Base-by-base conservation (phyloP, 1,139 yeast genomes). In the Debaryomycetaceae sp. region DNA sequence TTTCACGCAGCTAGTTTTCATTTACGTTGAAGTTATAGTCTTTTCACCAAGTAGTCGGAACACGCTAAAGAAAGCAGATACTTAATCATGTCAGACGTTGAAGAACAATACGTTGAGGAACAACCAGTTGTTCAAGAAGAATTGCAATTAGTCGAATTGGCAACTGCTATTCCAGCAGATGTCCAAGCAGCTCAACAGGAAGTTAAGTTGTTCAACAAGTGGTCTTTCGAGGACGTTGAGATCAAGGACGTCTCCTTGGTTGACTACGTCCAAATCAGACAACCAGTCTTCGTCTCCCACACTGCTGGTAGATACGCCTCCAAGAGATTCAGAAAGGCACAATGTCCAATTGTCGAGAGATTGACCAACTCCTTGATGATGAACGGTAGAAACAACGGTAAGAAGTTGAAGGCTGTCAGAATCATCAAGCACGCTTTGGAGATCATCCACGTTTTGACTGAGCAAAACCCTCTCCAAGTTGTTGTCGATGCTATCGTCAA, bases 361-460 rank as follows among this genome's bases (percentile, higher is more conserved):
- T 84, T 95, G 75, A 91, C 99, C 80, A 93, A 93, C 93, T 87
- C 99, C 58, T 83, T 95, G 73, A 95, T 95, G 99, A 95, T 95
- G 99, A 90, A 95, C 86, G 99, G 99, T 83, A 93, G 99, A 84
- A 95, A 95, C 95, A 95, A 95, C 86, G 99, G 99, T 86, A 95
- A 95, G 86, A 95, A 95, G 83, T 88, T 95, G 78, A 91, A 93
- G 88, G 99, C 99, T 68, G 98, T 93, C 66, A 91, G 98, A 86
- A 95, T 95, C 75, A 90, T 95, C 76, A 88, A 93, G 85, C 99
- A 93, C 84, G 93, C 99, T 67, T 81, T 93, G 73, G 99, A 93
- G 78, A 95, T 95, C 83, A 84, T 95, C 76, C 77, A 87, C 84
- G 93, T 95, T 64, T 85, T 95, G 75, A 91, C 99, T 66, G 99